Evolutionary conservation across 352 stramenopile genomes (phyloP).

Genomic region (Peronospora farinosa): DNA sequence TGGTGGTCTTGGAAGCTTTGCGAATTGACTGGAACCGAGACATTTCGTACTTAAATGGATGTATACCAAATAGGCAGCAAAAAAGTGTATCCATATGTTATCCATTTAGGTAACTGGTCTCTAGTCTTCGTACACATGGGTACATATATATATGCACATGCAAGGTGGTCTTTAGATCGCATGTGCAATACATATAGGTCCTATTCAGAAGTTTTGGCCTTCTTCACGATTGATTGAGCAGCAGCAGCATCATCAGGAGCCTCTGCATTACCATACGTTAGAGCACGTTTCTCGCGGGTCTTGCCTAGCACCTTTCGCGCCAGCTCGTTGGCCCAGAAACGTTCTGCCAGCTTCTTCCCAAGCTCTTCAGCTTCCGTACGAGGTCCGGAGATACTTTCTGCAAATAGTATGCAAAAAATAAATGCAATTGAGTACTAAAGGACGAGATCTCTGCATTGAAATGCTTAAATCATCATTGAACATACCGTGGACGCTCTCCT

Average conservation of each 20-base stretch:
- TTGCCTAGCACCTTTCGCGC: constrained; percentile 56
- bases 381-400: constrained; percentile 47
- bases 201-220: constrained; percentile 22
- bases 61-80: not conserved
- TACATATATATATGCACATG: too few relatives aligned
- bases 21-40: constrained; percentile 53
- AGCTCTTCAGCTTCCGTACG: constrained; percentile 53
- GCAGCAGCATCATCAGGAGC: constrained; percentile 61
- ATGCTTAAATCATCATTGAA: not conserved
- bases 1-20: constrained; percentile 8
- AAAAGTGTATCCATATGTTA: not conserved
- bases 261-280: constrained; percentile 70
- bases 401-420: constrained; percentile 3
- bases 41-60: constrained; percentile 27
- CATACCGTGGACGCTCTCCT: constrained; percentile 43
- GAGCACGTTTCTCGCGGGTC: constrained; percentile 55
- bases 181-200: too few relatives aligned
- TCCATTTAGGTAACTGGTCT: too few relatives aligned
- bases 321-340: constrained; percentile 51
- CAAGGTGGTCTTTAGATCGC: too few relatives aligned
- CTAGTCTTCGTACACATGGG: too few relatives aligned
- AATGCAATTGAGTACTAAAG: not conserved
- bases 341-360: constrained; percentile 53
- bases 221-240: constrained; percentile 15
- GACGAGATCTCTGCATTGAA: too few relatives aligned